Evolutionary conservation across 805 yeast genomes (phyloP).

Genomic region (Teunomyces funiuensis): DNA sequence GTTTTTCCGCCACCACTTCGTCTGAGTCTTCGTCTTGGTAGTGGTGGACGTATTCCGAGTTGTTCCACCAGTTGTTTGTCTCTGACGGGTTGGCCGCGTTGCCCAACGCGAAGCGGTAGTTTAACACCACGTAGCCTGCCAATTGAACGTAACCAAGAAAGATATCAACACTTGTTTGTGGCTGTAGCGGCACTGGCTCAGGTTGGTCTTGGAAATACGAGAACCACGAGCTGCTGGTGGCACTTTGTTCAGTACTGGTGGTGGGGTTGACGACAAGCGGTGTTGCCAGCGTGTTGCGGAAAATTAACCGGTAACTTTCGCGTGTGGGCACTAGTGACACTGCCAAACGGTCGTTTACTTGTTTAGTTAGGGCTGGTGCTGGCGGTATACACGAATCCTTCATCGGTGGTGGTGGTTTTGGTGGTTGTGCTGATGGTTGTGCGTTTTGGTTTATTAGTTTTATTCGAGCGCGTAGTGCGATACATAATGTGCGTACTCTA

Average conservation of each 20-base stretch:
- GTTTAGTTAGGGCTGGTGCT: slow-evolving; percentile 12
- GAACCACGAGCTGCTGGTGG: slow-evolving; percentile 7
- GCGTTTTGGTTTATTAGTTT: background rate
- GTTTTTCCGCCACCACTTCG: slow-evolving; percentile 16
- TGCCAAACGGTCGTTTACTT: slow-evolving; percentile 20
- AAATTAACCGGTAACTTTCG: slow-evolving; percentile 7
- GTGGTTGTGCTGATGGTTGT: no score
- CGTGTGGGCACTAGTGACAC: slow-evolving; percentile 14
- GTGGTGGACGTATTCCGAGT: slow-evolving; percentile 30
- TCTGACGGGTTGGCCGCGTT: slow-evolving; percentile 10
- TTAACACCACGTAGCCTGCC: slow-evolving; percentile 39
- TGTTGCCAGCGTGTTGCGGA: slow-evolving; percentile 21
- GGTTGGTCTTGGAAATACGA: slow-evolving; percentile 5
- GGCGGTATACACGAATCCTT: no score
- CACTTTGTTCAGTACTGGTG: background rate
- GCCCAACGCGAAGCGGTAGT: slow-evolving; percentile 30
- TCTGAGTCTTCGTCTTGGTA: slow-evolving; percentile 28
- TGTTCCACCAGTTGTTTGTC: slow-evolving; percentile 28
- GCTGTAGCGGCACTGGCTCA: background rate
- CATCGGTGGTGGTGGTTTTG: background rate
- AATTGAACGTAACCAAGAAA: slow-evolving; percentile 40
- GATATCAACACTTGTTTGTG: slow-evolving; percentile 13
- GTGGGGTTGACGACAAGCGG: slow-evolving; percentile 13
- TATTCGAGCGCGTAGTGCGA: background rate
- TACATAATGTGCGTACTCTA: background rate